Evolutionary conservation across 1,284 basidiomycete species (phyloP).

Genomic region (Ustilago xerochloae): DNA sequence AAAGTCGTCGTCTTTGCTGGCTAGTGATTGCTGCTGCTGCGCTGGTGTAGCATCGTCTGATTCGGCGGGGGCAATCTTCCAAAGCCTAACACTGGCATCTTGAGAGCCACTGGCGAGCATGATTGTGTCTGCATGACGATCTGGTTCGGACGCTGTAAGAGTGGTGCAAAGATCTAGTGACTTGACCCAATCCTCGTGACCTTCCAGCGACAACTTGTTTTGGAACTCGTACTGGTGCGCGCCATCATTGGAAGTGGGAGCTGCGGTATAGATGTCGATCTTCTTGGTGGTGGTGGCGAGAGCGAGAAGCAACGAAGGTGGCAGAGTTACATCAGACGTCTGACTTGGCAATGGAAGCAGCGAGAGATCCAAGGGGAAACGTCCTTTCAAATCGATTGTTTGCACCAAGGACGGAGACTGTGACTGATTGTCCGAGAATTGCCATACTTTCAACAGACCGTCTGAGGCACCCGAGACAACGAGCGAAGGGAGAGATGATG

Average conservation of each 20-base stretch:
- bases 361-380: conserved; percentile 62
- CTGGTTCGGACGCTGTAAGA: conserved; percentile 3
- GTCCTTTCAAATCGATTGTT: conserved; percentile 47
- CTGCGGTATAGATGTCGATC: conserved; percentile 50
- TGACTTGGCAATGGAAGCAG: conserved; percentile 40
- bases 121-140: conserved; percentile 15
- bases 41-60: not conserved
- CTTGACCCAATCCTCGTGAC: conserved; percentile 67
- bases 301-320: conserved; percentile 47
- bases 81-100: conserved; percentile 62
- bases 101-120: conserved; percentile 63
- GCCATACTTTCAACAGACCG: conserved; percentile 53
- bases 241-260: not conserved
- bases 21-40: not conserved
- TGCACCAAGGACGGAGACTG: conserved; percentile 25
- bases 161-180: conserved; percentile 59
- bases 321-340: not conserved
- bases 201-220: conserved; percentile 50
- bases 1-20: conserved; percentile 52
- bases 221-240: conserved; percentile 24
- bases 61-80: conserved; percentile 46
- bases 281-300: conserved; percentile 58
- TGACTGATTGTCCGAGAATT: conserved; percentile 6
- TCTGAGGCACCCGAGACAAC: conserved; percentile 61
- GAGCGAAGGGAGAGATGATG: not conserved